Base-by-base conservation (phyloP, 2,329 filamentous ascomycete genomes). In the Fusarium sp. region DNA sequence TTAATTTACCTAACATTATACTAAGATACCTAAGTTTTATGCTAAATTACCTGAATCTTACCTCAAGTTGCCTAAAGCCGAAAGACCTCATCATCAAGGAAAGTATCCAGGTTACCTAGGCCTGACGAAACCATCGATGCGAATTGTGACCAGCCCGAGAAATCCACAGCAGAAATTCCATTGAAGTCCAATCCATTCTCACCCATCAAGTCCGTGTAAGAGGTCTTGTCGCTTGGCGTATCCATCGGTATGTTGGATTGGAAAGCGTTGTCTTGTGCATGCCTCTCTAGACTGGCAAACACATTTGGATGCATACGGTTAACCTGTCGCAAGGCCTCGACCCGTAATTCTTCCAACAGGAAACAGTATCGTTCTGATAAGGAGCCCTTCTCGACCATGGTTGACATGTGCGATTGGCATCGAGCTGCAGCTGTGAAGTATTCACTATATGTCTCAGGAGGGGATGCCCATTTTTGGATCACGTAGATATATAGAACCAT, bases 401-500 rank as follows among this genome's bases (percentile, higher is more conserved):
- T 51, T 9, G 74, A 57, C 35, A 77, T 77, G 30, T 77, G 75
- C 1, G 68, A 69, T 14, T 77, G 75, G 18, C 75, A 77, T 51
- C 64, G 66, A 0, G 54, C 63, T 13, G 75, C 75, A 1, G 75
- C 74, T 26, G 63, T 51, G 26, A 77, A 70, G 12, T 77, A 74
- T 9, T 56, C 66, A 4, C 59, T 65, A 2, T 77, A 77, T 0
- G 68, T 56, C 15, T 77, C 72, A 4, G 72, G 72, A 1, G 75
- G 65, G 0, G 72, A 75, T 10, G 72, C 70, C 51, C 74, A 66
- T 41, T 77, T 74, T 16, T 77, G 75, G 3, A 77, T 77, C 4
- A 77, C 75, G 4, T 78, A 77, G 51, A 77, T 75, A 22, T 77
- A 77, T 3, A 77, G 70, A 6, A 77, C 67, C 38, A 77, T 76